A percentile compares a stretch with the other conserved stretches of the same genome.
phyloP scores from a whole-genome alignment of 148 eudicot genomes.

The Suaeda aralocaspica region DNA sequence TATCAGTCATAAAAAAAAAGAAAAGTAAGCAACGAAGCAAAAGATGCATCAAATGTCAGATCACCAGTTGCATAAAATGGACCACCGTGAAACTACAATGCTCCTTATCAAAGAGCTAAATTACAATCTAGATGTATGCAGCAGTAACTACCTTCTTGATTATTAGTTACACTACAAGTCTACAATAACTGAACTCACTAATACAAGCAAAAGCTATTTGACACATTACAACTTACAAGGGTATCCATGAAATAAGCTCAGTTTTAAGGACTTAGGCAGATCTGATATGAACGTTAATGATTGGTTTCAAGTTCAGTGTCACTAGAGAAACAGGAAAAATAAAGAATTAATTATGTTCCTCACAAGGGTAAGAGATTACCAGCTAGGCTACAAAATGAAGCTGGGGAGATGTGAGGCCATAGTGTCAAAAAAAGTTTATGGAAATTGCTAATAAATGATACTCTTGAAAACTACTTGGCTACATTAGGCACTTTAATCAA shows the following conservation, averaged over 20 bases:
- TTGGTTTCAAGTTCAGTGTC: neutral
- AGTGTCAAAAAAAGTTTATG: neutral
- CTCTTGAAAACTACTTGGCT: neutral
- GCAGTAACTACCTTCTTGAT: neutral
- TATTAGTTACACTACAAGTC: neutral
- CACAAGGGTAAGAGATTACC: neutral
- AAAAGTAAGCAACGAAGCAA: neutral
- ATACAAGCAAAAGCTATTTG: neutral
- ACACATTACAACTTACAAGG: neutral
- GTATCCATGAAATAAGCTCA: neutral
- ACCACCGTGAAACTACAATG: neutral
- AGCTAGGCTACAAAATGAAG: neutral
- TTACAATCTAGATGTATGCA: neutral
- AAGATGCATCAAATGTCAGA: neutral
- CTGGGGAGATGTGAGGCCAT: neutral
- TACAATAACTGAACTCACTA: neutral
- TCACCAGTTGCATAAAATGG: neutral
- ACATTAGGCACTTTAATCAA: neutral
- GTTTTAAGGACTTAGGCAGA: neutral
- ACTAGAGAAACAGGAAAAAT: neutral
- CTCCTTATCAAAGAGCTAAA: neutral
- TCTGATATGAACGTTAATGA: neutral
- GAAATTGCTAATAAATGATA: neutral
- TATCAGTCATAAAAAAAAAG: neutral
- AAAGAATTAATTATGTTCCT: neutral